Evolutionary conservation across 1,139 yeast species (phyloP).

Genomic region (Yamadazyma membranifaciens): DNA sequence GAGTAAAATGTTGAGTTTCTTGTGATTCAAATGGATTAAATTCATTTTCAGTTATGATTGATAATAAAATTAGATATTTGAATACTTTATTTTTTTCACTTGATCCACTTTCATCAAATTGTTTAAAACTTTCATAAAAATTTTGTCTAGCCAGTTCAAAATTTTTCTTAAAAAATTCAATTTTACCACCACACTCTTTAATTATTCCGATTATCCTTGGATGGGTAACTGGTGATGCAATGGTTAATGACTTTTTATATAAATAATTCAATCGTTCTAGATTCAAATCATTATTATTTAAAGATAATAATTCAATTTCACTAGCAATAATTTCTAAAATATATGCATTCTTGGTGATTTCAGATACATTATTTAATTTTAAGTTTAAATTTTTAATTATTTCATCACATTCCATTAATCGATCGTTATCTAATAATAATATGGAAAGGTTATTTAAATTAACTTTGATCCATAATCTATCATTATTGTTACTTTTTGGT

Average conservation of each 20-base stretch:
- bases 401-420: conserved; percentile 33
- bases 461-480: conserved; percentile 57
- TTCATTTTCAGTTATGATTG: conserved; percentile 60
- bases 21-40: conserved; percentile 68
- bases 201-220: conserved; percentile 71
- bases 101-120: conserved; percentile 79
- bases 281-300: conserved; percentile 23
- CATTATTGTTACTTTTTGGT: conserved; percentile 29
- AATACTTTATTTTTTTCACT: conserved; percentile 52
- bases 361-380: conserved; percentile 39
- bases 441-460: conserved; percentile 51
- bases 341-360: conserved; percentile 43
- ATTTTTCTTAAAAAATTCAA: conserved; percentile 59
- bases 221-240: conserved; percentile 69
- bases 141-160: conserved; percentile 63
- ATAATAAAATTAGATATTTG: conserved; percentile 62
- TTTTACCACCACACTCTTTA: conserved; percentile 72
- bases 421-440: conserved; percentile 33
- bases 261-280: conserved; percentile 42
- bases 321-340: conserved; percentile 64
- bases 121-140: conserved; percentile 72
- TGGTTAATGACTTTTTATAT: conserved; percentile 46
- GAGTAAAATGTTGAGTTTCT: conserved; percentile 50
- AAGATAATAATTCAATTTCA: conserved; percentile 54
- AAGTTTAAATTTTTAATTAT: conserved; percentile 42